A percentile compares a stretch with the other conserved stretches of the same genome.
Conservation (phyloP, 805 yeast species). For the Lachancea lanzarotensis region DNA sequence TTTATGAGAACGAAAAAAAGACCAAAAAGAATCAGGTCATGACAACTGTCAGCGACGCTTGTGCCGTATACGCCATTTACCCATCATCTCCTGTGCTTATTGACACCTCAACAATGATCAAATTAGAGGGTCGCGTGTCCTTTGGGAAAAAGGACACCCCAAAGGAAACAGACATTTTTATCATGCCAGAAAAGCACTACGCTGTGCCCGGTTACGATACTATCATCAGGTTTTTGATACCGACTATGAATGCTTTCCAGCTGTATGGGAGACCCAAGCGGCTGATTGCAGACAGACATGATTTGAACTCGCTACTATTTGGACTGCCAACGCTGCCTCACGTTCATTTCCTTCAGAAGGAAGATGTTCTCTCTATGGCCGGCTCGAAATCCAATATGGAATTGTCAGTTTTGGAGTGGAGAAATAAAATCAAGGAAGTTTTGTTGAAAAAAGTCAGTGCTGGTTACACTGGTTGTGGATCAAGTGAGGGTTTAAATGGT, state of each 20-base stretch:
- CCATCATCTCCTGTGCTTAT: conserved; percentile 79
- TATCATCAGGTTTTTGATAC: conserved; percentile 62
- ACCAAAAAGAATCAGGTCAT: conserved; percentile 61
- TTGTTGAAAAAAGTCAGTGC: conserved; percentile 45
- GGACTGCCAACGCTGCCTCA: conserved; percentile 72
- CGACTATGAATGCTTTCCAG: conserved; percentile 62
- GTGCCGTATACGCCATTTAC: conserved; percentile 80
- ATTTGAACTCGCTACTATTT: conserved; percentile 52
- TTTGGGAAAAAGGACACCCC: conserved; percentile 47
- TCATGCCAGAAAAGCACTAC: conserved; percentile 66
- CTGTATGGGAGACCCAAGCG: conserved; percentile 69
- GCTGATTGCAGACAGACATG: conserved; percentile 51
- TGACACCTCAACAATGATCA: conserved; percentile 82
- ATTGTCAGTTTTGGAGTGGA: conserved; percentile 64
- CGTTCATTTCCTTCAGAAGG: conserved; percentile 52
- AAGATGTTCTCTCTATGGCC: conserved; percentile 46
- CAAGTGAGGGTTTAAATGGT: conserved; percentile 53
- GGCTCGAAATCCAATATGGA: conserved; percentile 31
- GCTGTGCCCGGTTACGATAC: conserved; percentile 69
- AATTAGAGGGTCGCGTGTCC: conserved; percentile 74
- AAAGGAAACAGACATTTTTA: conserved; percentile 42
- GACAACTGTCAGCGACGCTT: conserved; percentile 69
- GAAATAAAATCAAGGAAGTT: conserved; percentile 45
- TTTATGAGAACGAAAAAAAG: conserved; percentile 76
- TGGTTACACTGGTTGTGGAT: conserved; percentile 79